Base-by-base conservation (phyloP, 106 monocot genomes). In the Alisma plantagoaquatica region DNA sequence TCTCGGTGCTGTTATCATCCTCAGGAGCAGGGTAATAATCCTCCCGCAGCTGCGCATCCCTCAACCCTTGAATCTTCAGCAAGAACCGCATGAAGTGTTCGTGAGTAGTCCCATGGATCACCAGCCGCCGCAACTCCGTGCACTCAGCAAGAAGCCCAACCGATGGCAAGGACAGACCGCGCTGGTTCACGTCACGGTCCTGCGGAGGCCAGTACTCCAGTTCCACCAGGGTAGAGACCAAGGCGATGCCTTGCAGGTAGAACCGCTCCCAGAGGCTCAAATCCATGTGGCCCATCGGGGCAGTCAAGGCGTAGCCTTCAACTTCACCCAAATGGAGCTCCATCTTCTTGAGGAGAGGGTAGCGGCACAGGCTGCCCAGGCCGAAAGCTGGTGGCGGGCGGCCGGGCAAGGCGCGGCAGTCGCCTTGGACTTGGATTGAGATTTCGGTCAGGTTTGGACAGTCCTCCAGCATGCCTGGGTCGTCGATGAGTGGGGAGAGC, bases 141-240 rank as follows among this genome's bases (percentile, higher is more conserved):
- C 98, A 98, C 53, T 57, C 66, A 1, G 73, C 75, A 17, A 98
- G 74, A 69, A 85, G 55, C 15, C 81, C 89, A 1, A 82, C 35
- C 0, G 98, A 84, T 1, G 98, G 98, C 3, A 98, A 69, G 2
- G 84, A 79, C 6, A 90, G 64, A 29, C 71, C 82, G 46, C 98
- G 67, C 72, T 90, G 98, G 70, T 98, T 90, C 60, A 98, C 81
- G 25, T 90, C 90, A 73, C 27, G 61, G 66, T 98, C 98, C 69
- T 98, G 98, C n/a, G 90, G 98, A 30, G 98, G 89, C 98, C 98
- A 98, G 74, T 90, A 98, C 47, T 98, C 90, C 2, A 98, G 79
- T 53, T 98, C 82, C 12, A 67, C 24, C 11, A 98, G 73, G n/a
- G 25, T 43, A 9, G 10, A 10, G 53, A 91, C 60, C 0, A 46